A percentile compares a stretch with the other conserved stretches of the same genome.
Conservation (phyloP, 2,329 filamentous ascomycete species). For the Leptographium galeiforme region DNA sequence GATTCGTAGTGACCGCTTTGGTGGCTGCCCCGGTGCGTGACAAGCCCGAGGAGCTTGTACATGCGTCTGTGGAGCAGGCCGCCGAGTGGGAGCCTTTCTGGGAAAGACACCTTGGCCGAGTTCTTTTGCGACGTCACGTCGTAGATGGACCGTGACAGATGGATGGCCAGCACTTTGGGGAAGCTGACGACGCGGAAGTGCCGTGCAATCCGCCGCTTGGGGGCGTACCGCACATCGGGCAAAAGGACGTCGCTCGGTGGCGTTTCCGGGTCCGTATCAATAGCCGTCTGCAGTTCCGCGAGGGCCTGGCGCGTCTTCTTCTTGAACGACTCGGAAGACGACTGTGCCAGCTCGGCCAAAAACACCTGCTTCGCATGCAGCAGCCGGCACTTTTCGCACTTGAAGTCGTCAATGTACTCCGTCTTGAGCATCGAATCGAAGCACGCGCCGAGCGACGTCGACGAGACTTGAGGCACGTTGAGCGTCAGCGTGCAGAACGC, state of each 20-base stretch:
- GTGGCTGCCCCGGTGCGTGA: slow-evolving; percentile 91
- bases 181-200: slow-evolving; percentile 79
- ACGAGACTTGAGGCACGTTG: slow-evolving; percentile 72
- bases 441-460: slow-evolving; percentile 72
- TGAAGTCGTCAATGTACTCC: slow-evolving; percentile 93
- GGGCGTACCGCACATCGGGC: slow-evolving; percentile 60
- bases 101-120: slow-evolving; percentile 83
- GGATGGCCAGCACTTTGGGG: slow-evolving; percentile 80
- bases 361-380: slow-evolving; percentile 59
- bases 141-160: slow-evolving; percentile 87
- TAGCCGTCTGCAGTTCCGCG: slow-evolving; percentile 50
- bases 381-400: slow-evolving; percentile 86
- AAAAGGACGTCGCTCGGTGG: slow-evolving; percentile 59
- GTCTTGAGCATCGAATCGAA: slow-evolving; percentile 92
- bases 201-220: slow-evolving; percentile 72
- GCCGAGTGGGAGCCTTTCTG: slow-evolving; percentile 72
- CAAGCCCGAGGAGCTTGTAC: slow-evolving; percentile 75
- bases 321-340: slow-evolving; percentile 38
- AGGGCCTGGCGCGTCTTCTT: slow-evolving; percentile 43
- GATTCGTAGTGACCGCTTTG: slow-evolving; percentile 96
- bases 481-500: slow-evolving; percentile 87
- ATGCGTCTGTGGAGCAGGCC: slow-evolving; percentile 62
- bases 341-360: slow-evolving; percentile 42
- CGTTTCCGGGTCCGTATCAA: slow-evolving; percentile 71
- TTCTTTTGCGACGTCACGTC: slow-evolving; percentile 80